Evolutionary conservation across 148 eudicot species (phyloP), one percentile per base, ranked within the genome.

Genomic region (Selenicereus undatus): DNA sequence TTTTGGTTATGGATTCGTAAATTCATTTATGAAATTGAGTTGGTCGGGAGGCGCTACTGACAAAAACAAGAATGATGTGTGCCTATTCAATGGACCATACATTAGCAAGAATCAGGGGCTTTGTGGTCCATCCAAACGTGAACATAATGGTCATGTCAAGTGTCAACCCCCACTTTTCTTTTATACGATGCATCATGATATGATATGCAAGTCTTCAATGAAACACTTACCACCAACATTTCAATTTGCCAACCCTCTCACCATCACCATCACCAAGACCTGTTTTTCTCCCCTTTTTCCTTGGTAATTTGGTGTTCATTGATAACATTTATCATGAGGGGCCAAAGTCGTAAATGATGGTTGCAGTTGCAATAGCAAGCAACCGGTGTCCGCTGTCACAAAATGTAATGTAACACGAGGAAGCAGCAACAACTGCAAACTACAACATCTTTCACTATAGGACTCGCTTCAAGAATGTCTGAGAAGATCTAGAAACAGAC

Each of bases 101-200:
- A 81, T 32, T 52, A 52, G 62, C 62, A 56, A 18, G 22, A 3
- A 56, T 56, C 22, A 56, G 62, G 62, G 7, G 62, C 62, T 14
- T 56, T 16, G 62, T 78, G 84, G 87, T 82, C 87, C 87, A 78
- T 77, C 9, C 24, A 74, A 43, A 64, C 22, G 62, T 56, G 60
- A 17, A 56, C 5, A 7, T 39, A 7, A 39, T 32, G 32, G 0
- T 39, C 4, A 9, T 52, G 58, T 52, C 58, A 52, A 56, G 64
- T 68, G 77, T 71, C 80, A 17, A 74, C 62, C 62, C 62, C 62
- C 79, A 74, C 58, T 71, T 56, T 60, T 75, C 42, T 30, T 21
- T 4, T 4, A 20, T 6, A 8, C 11, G 16, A 75, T 51, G 77
- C 22, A 51, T 50, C 77, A 51, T 52, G 43, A 39, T 39, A 39